A percentile compares a stretch with the other conserved stretches of the same genome.
phyloP scores from a whole-genome alignment of 2,329 filamentous ascomycete genomes.

The Penicillium sp. region DNA sequence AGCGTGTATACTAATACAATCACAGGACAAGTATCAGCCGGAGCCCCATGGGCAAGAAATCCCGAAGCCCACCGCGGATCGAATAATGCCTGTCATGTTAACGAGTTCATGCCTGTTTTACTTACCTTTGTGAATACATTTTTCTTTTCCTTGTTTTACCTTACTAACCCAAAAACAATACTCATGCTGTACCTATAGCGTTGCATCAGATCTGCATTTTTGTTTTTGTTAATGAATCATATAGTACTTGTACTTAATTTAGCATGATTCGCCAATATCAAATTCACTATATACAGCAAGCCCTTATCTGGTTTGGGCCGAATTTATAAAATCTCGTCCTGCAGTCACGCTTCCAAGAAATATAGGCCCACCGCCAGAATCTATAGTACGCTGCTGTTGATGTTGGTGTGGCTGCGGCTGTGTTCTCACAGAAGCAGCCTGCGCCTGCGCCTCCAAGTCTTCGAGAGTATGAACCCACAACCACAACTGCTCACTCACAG shows the following conservation, averaged over 20 bases:
- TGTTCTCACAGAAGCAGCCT: background rate
- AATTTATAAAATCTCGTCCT: background rate
- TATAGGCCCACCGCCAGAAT: background rate
- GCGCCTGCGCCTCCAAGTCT: background rate
- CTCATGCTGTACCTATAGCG: background rate
- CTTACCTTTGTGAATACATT: constrained; percentile 11
- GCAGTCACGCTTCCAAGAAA: background rate
- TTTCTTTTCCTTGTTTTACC: background rate
- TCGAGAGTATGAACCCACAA: background rate
- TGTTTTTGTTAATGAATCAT: background rate
- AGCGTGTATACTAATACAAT: background rate
- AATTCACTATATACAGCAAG: background rate
- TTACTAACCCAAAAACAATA: background rate
- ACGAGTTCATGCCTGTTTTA: constrained; percentile 19
- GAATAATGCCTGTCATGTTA: constrained; percentile 17
- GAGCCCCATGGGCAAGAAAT: constrained; percentile 27
- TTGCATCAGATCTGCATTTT: constrained; percentile 2
- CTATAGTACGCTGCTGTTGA: background rate
- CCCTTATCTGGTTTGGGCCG: background rate
- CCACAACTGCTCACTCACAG: constrained; percentile 1
- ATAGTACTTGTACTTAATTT: background rate
- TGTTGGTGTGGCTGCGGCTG: background rate
- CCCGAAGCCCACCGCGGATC: constrained; percentile 24
- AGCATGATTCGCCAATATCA: background rate
- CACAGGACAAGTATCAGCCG: constrained; percentile 19